Evolutionary conservation across 2,329 filamentous ascomycete species (phyloP).

Genomic region (Penicillium capsulatum): DNA sequence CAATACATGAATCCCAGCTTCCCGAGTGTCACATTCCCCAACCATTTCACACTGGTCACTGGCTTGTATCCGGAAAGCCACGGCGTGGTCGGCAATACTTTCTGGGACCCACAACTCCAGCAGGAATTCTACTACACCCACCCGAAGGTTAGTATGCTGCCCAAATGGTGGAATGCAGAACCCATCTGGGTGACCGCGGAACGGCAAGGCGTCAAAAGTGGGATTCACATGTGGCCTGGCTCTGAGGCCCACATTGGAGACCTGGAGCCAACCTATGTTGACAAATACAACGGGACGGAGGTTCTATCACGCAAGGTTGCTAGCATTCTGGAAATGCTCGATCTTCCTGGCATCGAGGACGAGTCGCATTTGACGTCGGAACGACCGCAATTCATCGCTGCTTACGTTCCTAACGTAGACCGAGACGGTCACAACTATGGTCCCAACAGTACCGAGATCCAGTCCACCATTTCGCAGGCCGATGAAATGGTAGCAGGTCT

Average conservation of each 20-base stretch:
- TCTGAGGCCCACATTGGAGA: constrained; percentile 79
- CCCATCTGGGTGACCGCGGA: constrained; percentile 94
- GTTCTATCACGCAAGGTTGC: constrained; percentile 68
- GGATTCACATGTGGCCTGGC: constrained; percentile 98
- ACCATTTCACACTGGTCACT: constrained; percentile 90
- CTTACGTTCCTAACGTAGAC: constrained; percentile 93
- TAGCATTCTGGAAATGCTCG: constrained; percentile 75
- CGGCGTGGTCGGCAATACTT: constrained; percentile 87
- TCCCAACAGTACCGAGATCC: constrained; percentile 91
- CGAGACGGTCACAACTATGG: constrained; percentile 80
- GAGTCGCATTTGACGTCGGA: constrained; percentile 49
- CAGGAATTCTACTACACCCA: constrained; percentile 88
- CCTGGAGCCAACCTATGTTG: constrained; percentile 73
- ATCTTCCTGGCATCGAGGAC: constrained; percentile 69
- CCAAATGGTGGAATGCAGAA: constrained; percentile 93
- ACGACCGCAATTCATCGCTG: constrained; percentile 85
- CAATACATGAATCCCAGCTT: constrained; percentile 92
- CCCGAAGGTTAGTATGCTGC: constrained; percentile 66
- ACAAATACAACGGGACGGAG: constrained; percentile 79
- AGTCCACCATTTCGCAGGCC: constrained; percentile 68
- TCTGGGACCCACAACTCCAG: constrained; percentile 76
- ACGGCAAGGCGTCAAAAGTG: constrained; percentile 69
- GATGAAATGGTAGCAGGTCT: constrained; percentile 77
- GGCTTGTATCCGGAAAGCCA: constrained; percentile 90
- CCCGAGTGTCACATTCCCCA: constrained; percentile 92